Evolutionary conservation across 768 basidiomycete species (phyloP).

Genomic region (Rhodotorula graminis): DNA sequence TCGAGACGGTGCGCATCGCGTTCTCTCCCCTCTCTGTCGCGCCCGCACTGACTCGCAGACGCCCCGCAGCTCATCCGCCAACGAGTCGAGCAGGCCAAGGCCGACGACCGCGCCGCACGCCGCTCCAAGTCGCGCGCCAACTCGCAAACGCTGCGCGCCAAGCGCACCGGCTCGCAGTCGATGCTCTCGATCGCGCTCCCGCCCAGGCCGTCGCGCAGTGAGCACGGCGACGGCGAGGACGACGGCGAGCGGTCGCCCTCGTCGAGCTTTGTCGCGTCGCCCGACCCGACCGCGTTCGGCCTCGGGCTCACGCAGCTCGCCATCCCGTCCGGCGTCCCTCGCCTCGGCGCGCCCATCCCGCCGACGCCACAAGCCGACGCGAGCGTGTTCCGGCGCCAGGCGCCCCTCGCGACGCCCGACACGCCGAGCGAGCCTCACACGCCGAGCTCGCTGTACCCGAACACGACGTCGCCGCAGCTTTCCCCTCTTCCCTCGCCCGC

Average conservation of each 20-base stretch:
- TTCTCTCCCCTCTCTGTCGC: no score
- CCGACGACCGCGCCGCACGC: conserved; percentile 2
- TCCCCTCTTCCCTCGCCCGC: neutral
- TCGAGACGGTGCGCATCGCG: conserved; percentile 2
- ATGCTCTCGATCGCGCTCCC: conserved; percentile 5
- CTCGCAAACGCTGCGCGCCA: neutral
- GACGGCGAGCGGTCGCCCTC: neutral
- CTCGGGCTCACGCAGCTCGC: neutral
- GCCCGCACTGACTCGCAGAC: neutral
- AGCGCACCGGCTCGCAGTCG: neutral
- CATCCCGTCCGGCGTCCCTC: neutral
- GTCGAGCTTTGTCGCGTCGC: neutral
- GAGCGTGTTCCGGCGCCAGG: neutral
- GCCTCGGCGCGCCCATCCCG: neutral
- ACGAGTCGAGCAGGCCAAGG: conserved; percentile 7
- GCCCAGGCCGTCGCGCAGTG: neutral
- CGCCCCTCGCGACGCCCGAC: neutral
- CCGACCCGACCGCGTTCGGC: neutral
- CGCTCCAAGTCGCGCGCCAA: neutral
- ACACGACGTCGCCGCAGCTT: conserved; percentile 2
- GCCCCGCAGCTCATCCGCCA: neutral
- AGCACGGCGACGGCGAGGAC: neutral
- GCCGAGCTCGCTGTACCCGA: neutral
- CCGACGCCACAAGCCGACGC: neutral
- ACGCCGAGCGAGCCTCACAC: neutral